Evolutionary conservation across 2,329 filamentous ascomycete species (phyloP), one percentile per base, ranked within the genome.

Genomic region (Fusarium pseudonygamai): DNA sequence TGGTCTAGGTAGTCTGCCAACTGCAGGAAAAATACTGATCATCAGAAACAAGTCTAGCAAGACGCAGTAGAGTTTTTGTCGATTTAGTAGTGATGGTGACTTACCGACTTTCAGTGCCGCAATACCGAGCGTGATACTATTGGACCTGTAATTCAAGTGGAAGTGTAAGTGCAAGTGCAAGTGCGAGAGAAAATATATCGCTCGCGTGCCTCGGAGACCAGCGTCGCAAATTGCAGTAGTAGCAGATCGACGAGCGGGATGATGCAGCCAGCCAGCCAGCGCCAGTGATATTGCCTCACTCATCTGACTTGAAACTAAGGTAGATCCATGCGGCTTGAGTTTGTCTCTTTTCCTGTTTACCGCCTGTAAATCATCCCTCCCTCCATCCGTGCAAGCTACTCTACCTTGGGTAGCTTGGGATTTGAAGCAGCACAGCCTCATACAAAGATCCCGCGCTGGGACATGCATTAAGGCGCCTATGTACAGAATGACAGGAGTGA

Each of bases 381-480:
- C 58, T 72, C 69, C 65, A 70, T 60, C 57, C 60, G 60, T 61
- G 36, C 50, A 60, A n/a, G 47, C 49, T 63, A 57, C 28, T 20
- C 60, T 57, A 65, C 28, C 30, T 43, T 34, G 14, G 28, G 28
- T 28, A 28, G 28, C 28, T 28, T 28, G 34, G 46, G 47, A 47
- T 26, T 28, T 60, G 67, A 59, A 74, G 52, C 67, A 73, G 67
- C 67, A 73, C 59, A 73, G 71, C 71, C 71, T 73, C 62, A 58
- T 60, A 64, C 66, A 69, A 69, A 69, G 50, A 50, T 69, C 26
- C 64, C 50, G 36, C 56, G 45, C 60, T 43, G 64, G 50, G 46
- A 64, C 55, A 60, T 70, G 53, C 60, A 47, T 45, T n/a, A 40
- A 30, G 55, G 39, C 49, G 56, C 49, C 39, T 49, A 63, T 56